These are phyloP conservation scores for Symbiodinium pilosum DNA, from an alignment of 73 alveolate species.

Conservation along the genomic window DNA sequence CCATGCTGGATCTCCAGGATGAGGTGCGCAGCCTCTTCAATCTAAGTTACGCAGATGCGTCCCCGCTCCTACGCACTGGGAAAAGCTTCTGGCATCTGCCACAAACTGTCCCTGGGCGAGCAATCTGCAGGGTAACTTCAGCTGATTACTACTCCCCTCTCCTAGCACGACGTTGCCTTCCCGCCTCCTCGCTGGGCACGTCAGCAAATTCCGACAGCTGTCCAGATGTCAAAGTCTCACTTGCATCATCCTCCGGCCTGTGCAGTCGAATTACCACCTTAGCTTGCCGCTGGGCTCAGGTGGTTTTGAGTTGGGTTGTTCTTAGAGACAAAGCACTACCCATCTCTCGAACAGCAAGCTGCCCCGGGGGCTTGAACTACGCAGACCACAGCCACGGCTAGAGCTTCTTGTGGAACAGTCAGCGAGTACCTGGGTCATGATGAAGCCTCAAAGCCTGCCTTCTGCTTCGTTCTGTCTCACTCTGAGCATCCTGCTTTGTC, in stretches of 20 bases:
- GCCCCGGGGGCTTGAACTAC: slow-evolving; percentile 11
- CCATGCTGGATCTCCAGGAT: slow-evolving; percentile 32
- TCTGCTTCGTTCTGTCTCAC: background rate
- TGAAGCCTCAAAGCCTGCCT: background rate
- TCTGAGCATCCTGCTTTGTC: background rate
- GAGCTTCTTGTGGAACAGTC: slow-evolving; percentile 66
- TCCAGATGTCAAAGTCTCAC: slow-evolving; percentile 16
- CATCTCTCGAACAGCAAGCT: background rate
- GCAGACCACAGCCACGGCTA: slow-evolving; percentile 16
- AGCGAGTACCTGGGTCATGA: slow-evolving; percentile 35
- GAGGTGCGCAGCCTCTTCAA: slow-evolving; percentile 39
- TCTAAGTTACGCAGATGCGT: too few species aligned
- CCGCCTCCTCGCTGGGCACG: slow-evolving; percentile 73
- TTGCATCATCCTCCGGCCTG: slow-evolving; percentile 28
- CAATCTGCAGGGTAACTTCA: too few species aligned
- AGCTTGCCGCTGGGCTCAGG: background rate
- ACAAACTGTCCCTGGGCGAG: too few species aligned
- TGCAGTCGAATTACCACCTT: slow-evolving; percentile 19
- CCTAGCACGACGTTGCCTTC: background rate
- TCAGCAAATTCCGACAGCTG: slow-evolving; percentile 24
- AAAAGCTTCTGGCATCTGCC: too few species aligned
- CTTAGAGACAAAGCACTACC: background rate
- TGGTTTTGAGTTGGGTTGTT: too few species aligned
- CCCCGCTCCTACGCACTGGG: too few species aligned
- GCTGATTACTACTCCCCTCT: too few species aligned